A percentile compares a stretch with the other conserved stretches of the same genome.
phyloP scores from a whole-genome alignment of 106 monocot genomes.

The Phalaenopsis aphrodite region DNA sequence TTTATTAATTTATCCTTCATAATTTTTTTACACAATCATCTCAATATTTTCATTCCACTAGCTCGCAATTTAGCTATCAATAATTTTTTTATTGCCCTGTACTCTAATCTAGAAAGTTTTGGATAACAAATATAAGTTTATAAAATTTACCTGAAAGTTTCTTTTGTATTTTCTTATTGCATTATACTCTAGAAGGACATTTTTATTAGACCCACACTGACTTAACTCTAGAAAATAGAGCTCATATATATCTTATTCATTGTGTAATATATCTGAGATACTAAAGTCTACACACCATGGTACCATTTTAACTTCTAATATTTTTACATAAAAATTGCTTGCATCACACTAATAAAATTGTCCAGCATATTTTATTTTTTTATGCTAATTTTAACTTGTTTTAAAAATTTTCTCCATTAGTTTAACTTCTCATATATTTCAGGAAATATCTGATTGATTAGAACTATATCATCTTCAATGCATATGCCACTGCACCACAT shows the following conservation, averaged over 20 bases:
- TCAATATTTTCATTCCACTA: background rate
- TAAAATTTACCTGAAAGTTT: background rate
- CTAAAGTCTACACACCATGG: background rate
- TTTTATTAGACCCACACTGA: background rate
- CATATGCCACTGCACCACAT: too few relatives aligned
- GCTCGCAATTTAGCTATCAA: too few relatives aligned
- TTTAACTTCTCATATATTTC: background rate
- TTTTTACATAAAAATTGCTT: background rate
- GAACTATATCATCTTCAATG: too few relatives aligned
- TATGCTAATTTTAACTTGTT: background rate
- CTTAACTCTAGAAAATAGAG: background rate
- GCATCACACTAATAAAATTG: background rate
- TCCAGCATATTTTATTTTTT: background rate
- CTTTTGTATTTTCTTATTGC: background rate
- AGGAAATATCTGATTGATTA: background rate
- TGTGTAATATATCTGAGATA: background rate
- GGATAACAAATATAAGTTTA: background rate
- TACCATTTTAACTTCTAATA: background rate
- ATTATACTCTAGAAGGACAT: background rate
- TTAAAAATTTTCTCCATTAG: background rate
- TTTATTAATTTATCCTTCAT: too few relatives aligned
- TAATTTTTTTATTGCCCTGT: background rate
- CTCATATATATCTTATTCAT: background rate
- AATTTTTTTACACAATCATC: background rate
- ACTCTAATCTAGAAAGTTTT: background rate